Conservation (phyloP, 257 asterid genomes). For the Capsicum pubescens region DNA sequence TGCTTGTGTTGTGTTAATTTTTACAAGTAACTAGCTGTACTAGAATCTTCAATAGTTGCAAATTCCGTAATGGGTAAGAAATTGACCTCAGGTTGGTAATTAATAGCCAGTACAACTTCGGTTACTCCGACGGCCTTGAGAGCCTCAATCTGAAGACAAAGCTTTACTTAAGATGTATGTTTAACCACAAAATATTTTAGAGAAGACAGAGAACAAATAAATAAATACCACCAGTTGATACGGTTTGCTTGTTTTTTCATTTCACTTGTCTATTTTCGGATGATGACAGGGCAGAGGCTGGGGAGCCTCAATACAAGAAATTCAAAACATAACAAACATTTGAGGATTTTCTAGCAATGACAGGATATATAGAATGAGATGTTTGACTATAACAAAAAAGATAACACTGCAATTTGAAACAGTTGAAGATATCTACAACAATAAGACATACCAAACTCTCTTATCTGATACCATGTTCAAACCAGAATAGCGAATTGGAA, state of each 20-base stretch:
- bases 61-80: neutral
- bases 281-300: neutral
- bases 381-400: neutral
- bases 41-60: neutral
- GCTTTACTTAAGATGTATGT: slow-evolving; percentile 22
- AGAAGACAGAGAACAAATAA: neutral
- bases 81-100: slow-evolving; percentile 84
- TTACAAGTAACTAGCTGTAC: neutral
- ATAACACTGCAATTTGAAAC: neutral
- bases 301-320: neutral
- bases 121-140: slow-evolving; percentile 81
- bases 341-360: neutral
- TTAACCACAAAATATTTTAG: slow-evolving; percentile 30
- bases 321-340: neutral
- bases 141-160: slow-evolving; percentile 69
- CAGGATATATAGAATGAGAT: neutral
- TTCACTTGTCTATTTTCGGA: neutral
- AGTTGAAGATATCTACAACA: neutral
- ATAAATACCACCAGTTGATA: neutral
- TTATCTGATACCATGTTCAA: neutral
- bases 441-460: neutral
- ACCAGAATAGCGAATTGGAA: neutral
- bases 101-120: slow-evolving; percentile 85
- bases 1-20: neutral
- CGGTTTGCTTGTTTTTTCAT: neutral